phyloP scores from a whole-genome alignment of 768 basidiomycete genomes.

The Cystobasidium onofrii region DNA sequence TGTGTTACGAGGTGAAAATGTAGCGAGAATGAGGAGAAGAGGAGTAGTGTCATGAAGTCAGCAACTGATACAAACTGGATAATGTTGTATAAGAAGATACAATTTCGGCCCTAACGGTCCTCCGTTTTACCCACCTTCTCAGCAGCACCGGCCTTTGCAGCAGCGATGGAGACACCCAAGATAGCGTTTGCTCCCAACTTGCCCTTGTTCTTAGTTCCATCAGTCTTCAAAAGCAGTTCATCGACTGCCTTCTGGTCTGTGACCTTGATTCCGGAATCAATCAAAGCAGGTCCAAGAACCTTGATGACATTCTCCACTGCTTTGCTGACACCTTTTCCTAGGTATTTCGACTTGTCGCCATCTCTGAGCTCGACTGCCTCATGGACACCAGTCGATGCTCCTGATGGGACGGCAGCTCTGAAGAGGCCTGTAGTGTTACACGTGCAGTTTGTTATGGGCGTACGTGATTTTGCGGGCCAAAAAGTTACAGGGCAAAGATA shows the following conservation, averaged over 20 bases:
- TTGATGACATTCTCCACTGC: constrained; percentile 92
- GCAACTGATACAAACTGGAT: too few species aligned
- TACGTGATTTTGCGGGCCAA: constrained; percentile 40
- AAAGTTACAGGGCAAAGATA: not conserved
- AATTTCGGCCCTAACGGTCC: not conserved
- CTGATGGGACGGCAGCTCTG: constrained; percentile 92
- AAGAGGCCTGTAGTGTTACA: constrained; percentile 92
- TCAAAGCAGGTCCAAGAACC: constrained; percentile 75
- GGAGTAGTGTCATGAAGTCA: too few species aligned
- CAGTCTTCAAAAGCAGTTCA: constrained; percentile 94
- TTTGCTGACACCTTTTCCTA: constrained; percentile 95
- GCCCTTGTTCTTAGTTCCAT: constrained; percentile 96
- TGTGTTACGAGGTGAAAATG: too few species aligned
- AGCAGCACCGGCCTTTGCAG: constrained; percentile 81
- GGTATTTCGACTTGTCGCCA: constrained; percentile 80
- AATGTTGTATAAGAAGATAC: not conserved
- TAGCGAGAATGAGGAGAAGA: too few species aligned
- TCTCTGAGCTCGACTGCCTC: constrained; percentile 99
- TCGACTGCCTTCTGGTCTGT: constrained; percentile 91
- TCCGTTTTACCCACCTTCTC: constrained; percentile 56
- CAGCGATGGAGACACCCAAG: constrained; percentile 95
- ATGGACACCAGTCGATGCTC: constrained; percentile 95
- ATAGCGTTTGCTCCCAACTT: constrained; percentile 99
- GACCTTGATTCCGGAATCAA: constrained; percentile 72
- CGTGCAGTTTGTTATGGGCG: constrained; percentile 64